Evolutionary conservation across 2,329 filamentous ascomycete species (phyloP).

Genomic region (Aspergillus sp.): DNA sequence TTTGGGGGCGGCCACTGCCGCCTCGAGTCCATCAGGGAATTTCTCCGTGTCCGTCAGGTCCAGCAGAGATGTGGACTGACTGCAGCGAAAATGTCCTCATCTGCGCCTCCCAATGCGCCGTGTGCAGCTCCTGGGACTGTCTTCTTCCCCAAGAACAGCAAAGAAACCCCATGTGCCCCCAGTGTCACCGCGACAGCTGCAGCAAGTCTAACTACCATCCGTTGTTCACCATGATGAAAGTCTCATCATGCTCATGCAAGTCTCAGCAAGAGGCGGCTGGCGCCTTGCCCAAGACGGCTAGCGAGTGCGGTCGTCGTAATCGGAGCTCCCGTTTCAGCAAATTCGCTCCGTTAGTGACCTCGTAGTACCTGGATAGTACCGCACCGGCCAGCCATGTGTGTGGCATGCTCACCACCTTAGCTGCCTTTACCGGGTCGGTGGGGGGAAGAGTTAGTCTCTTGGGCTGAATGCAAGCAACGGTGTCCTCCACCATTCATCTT

Average conservation of each 20-base stretch:
- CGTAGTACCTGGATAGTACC: not conserved
- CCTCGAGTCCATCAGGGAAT: not conserved
- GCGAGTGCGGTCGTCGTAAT: slow-evolving; percentile 16
- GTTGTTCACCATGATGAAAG: too few relatives aligned
- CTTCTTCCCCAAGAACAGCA: too few relatives aligned
- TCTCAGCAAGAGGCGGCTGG: not conserved
- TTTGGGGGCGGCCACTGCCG: too few relatives aligned
- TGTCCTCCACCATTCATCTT: slow-evolving; percentile 3
- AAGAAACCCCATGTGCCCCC: too few relatives aligned
- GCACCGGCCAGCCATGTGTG: slow-evolving; percentile 6
- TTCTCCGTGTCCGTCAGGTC: not conserved
- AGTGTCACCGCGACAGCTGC: too few relatives aligned
- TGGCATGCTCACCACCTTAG: slow-evolving; percentile 17
- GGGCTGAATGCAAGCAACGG: slow-evolving; percentile 19
- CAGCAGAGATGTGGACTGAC: not conserved
- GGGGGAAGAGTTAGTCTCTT: slow-evolving; percentile 8
- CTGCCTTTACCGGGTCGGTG: slow-evolving; percentile 14
- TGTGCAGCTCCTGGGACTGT: not conserved
- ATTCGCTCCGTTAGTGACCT: not conserved
- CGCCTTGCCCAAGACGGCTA: slow-evolving; percentile 10
- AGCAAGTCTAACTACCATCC: too few relatives aligned
- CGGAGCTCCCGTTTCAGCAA: slow-evolving; percentile 6
- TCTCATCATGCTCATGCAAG: too few relatives aligned
- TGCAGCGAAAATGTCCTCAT: not conserved
- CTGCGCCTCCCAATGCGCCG: not conserved